Base-by-base conservation (phyloP, 73 alveolate species). In the Diophrys appendiculata region DNA sequence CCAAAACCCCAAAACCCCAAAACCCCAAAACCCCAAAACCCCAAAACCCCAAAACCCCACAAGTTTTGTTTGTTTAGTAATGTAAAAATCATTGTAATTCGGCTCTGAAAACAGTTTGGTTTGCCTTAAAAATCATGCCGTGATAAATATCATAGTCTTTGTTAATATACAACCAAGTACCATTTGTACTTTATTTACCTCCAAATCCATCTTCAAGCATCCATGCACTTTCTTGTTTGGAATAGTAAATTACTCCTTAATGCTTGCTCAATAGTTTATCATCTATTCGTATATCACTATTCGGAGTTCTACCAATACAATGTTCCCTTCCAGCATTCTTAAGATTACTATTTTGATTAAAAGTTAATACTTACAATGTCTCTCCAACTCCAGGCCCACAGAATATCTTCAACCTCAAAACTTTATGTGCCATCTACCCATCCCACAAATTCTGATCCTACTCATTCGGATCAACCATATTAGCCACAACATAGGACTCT, bases 51-150 rank as follows among this genome's bases (percentile, higher is more conserved):
- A n/a, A n/a, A n/a, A n/a, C n/a, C n/a, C n/a, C n/a, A n/a, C n/a
- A n/a, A n/a, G n/a, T n/a, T n/a, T n/a, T n/a, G n/a, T n/a, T n/a
- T n/a, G n/a, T n/a, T n/a, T n/a, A n/a, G n/a, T n/a, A n/a, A n/a
- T n/a, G n/a, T n/a, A n/a, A n/a, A n/a, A n/a, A 43, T 11, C 5
- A 43, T 43, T 11, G 18, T 11, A 43, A 43, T 43, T 43, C 60
- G n/a, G 89, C 94, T 78, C 90, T 82, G 77, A 90, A 95, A 43
- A 91, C 78, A 67, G 92, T 88, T 72, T 95, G 96, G 82, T 92
- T 90, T 29, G 95, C 87, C 82, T 95, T 93, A 72, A 95, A 92
- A 68, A 92, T 90, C 97, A 95, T 86, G 2, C 93, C 94, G 76
- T 95, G 84, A 67, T 80, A 87, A 43, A 95, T 88, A 69, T 76